Percentiles rank a stretch among this genome's conserved stretches.
These are phyloP conservation scores for Pistacia integerrima DNA, from an alignment of 345 rosid species.

Conservation along the genomic window DNA sequence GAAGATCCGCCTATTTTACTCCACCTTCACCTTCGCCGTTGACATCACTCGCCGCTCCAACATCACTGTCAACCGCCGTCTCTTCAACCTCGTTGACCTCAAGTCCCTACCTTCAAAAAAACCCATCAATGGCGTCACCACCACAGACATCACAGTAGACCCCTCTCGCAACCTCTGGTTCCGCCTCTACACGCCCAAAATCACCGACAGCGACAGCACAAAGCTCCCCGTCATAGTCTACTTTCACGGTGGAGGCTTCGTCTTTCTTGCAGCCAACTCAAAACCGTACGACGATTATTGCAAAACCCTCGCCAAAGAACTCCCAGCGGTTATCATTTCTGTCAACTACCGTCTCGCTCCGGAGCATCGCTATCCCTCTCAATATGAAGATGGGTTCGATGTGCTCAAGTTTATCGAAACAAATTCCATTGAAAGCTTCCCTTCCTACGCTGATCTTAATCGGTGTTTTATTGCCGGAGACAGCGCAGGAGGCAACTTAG, in stretches of 20 bases:
- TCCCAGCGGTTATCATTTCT: constrained; percentile 30
- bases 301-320: constrained; percentile 23
- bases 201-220: not conserved
- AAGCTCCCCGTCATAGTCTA: constrained; percentile 31
- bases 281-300: constrained; percentile 22
- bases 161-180: constrained; percentile 27
- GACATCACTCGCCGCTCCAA: constrained; percentile 12
- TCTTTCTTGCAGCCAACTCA: constrained; percentile 26
- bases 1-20: not conserved
- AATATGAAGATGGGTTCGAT: constrained; percentile 38
- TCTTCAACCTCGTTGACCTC: constrained; percentile 19
- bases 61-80: constrained; percentile 23
- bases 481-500: constrained; percentile 6
- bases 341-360: constrained; percentile 17
- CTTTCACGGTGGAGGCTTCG: constrained; percentile 48
- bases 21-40: not conserved
- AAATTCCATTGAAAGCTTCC: not conserved
- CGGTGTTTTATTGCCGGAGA: constrained; percentile 7
- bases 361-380: constrained; percentile 39
- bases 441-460: not conserved
- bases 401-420: constrained; percentile 31
- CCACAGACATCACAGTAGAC: constrained; percentile 26
- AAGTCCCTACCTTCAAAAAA: constrained; percentile 13
- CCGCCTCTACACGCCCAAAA: constrained; percentile 26
- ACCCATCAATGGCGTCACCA: not conserved